Conservation (phyloP, 257 asterid species). For the Solanum lycopersicoides region DNA sequence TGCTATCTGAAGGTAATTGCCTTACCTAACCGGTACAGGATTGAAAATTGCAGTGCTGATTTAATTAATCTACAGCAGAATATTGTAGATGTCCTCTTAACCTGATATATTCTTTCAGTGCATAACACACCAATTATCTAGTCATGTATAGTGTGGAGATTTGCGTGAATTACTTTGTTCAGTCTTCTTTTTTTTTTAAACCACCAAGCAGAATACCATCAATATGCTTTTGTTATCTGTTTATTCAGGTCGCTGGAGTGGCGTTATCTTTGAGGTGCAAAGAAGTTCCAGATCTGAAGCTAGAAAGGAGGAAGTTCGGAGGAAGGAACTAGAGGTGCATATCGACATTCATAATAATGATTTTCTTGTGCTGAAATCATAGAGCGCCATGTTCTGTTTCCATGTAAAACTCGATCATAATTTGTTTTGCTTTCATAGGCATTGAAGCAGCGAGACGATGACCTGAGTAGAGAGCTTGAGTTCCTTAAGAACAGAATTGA, state of each 20-base stretch:
- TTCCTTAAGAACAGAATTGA: constrained; percentile 33
- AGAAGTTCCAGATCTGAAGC: constrained; percentile 80
- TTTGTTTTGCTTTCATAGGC: constrained; percentile 18
- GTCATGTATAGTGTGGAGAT: background rate
- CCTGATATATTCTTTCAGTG: background rate
- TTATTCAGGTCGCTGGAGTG: constrained; percentile 60
- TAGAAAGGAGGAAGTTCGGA: constrained; percentile 67
- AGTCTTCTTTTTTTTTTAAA: background rate
- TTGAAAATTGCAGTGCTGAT: background rate
- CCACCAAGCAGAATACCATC: background rate
- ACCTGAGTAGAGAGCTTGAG: constrained; percentile 46
- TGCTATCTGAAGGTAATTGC: background rate
- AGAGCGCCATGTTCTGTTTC: background rate
- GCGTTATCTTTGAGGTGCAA: constrained; percentile 74
- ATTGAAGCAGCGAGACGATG: constrained; percentile 50
- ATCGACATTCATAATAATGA: background rate
- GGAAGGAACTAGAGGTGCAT: constrained; percentile 57
- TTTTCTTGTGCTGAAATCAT: background rate
- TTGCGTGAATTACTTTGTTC: background rate
- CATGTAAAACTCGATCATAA: background rate
- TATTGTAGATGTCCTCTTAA: background rate
- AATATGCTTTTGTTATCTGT: background rate
- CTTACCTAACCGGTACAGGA: background rate
- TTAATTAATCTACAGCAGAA: background rate
- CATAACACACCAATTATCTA: background rate